Percentiles rank a stretch among this genome's conserved stretches.
phyloP scores from a whole-genome alignment of 495 filamentous ascomycete species.

The Talaromyces wortmannii region DNA sequence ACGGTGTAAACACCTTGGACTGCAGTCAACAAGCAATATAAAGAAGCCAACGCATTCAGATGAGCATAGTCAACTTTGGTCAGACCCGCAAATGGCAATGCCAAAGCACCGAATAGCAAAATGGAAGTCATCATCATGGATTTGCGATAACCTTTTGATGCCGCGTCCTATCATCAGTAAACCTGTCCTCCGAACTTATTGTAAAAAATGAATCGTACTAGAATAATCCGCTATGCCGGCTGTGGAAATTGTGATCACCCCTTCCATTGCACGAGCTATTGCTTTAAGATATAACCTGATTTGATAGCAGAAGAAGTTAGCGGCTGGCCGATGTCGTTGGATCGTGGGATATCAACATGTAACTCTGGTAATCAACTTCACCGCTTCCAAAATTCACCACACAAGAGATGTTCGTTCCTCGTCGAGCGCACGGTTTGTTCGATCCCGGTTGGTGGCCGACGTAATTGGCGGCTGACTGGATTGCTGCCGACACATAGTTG shows the following conservation, averaged over 20 bases:
- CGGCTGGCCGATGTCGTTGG: no score
- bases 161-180: background rate
- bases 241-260: slow-evolving; percentile 10
- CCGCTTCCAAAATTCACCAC: slow-evolving; percentile 12
- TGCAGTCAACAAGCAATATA: slow-evolving; percentile 8
- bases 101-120: slow-evolving; percentile 13
- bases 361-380: slow-evolving; percentile 15
- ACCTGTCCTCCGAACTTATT: background rate
- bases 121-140: slow-evolving; percentile 15
- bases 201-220: slow-evolving; percentile 3
- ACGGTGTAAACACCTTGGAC: slow-evolving; percentile 13
- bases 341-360: background rate
- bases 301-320: background rate
- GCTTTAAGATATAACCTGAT: slow-evolving; percentile 11
- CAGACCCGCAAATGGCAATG: slow-evolving; percentile 13
- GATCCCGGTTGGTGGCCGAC: slow-evolving; percentile 13
- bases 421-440: slow-evolving; percentile 9
- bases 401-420: slow-evolving; percentile 10
- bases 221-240: slow-evolving; percentile 14
- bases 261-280: slow-evolving; percentile 11
- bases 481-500: slow-evolving; percentile 14
- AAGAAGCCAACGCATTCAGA: slow-evolving; percentile 8
- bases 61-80: slow-evolving; percentile 6
- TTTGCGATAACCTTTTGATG: slow-evolving; percentile 13
- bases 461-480: slow-evolving; percentile 15